Evolutionary conservation across 306 rosid genomes (phyloP), one percentile per base, ranked within the genome.

Genomic region (Cucurbita pepo): DNA sequence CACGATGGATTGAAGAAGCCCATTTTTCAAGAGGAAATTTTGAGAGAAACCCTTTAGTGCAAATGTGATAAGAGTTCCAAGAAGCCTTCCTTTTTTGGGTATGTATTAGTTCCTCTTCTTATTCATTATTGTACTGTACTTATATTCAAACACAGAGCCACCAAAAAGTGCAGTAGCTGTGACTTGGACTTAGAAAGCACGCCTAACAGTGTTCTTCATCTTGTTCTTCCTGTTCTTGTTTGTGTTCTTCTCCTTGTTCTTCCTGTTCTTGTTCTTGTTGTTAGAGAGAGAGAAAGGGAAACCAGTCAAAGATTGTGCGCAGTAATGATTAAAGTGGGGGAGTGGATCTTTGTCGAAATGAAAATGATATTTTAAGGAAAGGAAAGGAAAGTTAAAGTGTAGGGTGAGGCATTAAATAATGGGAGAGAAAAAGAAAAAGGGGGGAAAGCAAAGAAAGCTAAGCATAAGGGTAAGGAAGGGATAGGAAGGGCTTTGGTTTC

Each of bases 341-440:
- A 50, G 37, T 51, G 71, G 77, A 52, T 84, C 96, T 88, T 88
- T 88, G 79, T 79, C 76, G 81, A 78, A 67, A 79, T 90, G 90
- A 86, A 93, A 93, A 90, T 90, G 88, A 88, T 93, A 88, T 87
- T 93, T 93, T 88, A 88, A 88, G 89, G 79, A 43, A 63, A 63
- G 71, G 71, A 88, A 88, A 88, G 89, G 82, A 57, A 38, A 76
- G 78, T 75, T 78, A 76, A 78, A 76, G 75, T 44, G 79, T 82
- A 81, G 69, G 71, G 10, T 43, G 21, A n/a, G 73, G 22, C 25
- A 67, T 67, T 45, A 47, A 47, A 66, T 13, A 44, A 44, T 47
- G 71, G 71, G 84, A 81, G 82, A 83, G 84, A 80, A 71, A 86
- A 92, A 88, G 95, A 79, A 85, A 90, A 93, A 66, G 72, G 72